Base-by-base conservation (phyloP, 257 asterid genomes). In the Solanum bulbocastanum region DNA sequence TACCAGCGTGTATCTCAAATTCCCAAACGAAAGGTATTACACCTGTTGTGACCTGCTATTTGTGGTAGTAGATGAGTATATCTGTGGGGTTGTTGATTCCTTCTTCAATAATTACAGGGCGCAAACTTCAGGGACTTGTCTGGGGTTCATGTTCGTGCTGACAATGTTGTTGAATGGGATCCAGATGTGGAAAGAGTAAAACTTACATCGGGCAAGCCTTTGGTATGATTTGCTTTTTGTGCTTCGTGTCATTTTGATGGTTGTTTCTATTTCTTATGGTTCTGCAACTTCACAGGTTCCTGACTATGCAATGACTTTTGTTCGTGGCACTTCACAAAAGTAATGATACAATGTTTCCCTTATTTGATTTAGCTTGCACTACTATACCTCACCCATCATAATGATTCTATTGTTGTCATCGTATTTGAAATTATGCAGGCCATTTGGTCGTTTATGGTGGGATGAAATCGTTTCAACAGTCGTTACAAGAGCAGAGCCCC, bases 401-500 rank as follows among this genome's bases (percentile, higher is more conserved):
- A 46, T 46, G 11, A 0, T 9, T 27, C 68, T 81, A 2, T 15
- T 78, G 14, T 42, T 79, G 12, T 44, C 14, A 56, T 86, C 32
- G 6, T 40, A 35, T 85, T 62, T 84, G 5, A 4, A 36, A 42
- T 56, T 35, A 12, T 88, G 88, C 88, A 97, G 99, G 91, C 99
- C 99, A 10, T 97, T 97, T 92, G 96, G 95, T 8, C 96, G 99
- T 13, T 75, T 96, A 40, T 96, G 99, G 99, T 95, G 98, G 98
- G 98, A 97, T 23, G 96, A 94, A 74, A 97, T 94, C 1, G 98
- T 97, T 36, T 94, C 99, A 4, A 97, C 99, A 0, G 98, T 97
- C 36, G 94, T 95, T 22, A 94, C 98, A 23, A 93, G 99, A 3
- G 99, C 99, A 0, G 96, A 96, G 58, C 99, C 99, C 6, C 99